These are phyloP conservation scores for Penicillium digitatum DNA, from an alignment of 2,329 filamentous ascomycete species.

Conservation along the genomic window DNA sequence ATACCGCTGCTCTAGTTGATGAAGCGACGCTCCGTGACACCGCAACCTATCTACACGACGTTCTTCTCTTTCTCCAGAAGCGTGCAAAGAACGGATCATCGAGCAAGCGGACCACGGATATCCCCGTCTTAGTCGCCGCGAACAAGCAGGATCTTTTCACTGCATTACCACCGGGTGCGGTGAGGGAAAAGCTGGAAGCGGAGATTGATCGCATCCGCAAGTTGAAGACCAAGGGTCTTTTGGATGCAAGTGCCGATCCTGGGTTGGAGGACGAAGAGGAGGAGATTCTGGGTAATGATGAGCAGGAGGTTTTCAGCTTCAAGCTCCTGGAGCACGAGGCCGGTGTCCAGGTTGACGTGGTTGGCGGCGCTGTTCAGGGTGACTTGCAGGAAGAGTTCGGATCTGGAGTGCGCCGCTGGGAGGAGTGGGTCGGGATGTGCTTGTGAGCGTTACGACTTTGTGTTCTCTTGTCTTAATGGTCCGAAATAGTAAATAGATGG, in stretches of 20 bases:
- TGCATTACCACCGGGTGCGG: slow-evolving; percentile 72
- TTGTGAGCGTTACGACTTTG: slow-evolving; percentile 46
- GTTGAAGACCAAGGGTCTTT: slow-evolving; percentile 72
- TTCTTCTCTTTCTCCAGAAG: slow-evolving; percentile 78
- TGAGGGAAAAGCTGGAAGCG: slow-evolving; percentile 69
- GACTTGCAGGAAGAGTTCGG: slow-evolving; percentile 51
- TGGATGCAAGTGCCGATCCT: slow-evolving; percentile 69
- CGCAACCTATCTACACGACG: slow-evolving; percentile 81
- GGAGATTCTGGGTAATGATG: slow-evolving; percentile 80
- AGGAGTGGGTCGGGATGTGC: slow-evolving; percentile 79
- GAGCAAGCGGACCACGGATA: slow-evolving; percentile 54
- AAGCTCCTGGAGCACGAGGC: slow-evolving; percentile 73
- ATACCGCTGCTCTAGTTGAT: slow-evolving; percentile 63
- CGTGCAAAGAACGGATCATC: slow-evolving; percentile 53
- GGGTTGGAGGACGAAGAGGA: slow-evolving; percentile 67
- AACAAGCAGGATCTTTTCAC: slow-evolving; percentile 98
- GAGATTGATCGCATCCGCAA: slow-evolving; percentile 76
- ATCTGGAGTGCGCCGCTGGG: slow-evolving; percentile 77
- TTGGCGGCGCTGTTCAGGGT: slow-evolving; percentile 66
- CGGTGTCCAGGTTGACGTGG: slow-evolving; percentile 70
- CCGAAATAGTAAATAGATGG: slow-evolving; percentile 2
- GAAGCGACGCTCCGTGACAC: slow-evolving; percentile 60
- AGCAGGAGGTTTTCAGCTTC: slow-evolving; percentile 73
- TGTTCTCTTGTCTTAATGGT: background rate
- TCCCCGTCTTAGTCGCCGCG: slow-evolving; percentile 78